Evolutionary conservation across 1,284 basidiomycete species (phyloP).

Genomic region (Schizophyllum amplum): DNA sequence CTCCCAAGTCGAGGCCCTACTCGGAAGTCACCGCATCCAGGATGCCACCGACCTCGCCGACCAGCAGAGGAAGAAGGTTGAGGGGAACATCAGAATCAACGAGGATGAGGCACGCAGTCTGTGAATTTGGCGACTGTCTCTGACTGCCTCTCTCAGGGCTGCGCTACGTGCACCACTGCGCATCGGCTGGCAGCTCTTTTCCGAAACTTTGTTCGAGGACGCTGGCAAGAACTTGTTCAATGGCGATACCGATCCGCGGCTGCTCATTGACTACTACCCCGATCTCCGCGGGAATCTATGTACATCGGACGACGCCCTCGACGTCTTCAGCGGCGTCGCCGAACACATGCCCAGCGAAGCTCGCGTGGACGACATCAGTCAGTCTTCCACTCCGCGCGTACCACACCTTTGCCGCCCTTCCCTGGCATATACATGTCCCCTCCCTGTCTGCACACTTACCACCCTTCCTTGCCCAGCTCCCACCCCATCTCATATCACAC

Average conservation of each 20-base stretch:
- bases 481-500: not conserved
- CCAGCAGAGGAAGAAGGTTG: conserved; percentile 47
- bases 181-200: conserved; percentile 66
- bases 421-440: no score
- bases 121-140: not conserved
- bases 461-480: not conserved
- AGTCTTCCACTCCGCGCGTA: conserved; percentile 29
- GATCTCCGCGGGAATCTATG: conserved; percentile 57
- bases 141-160: conserved; percentile 49
- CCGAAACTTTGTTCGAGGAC: conserved; percentile 68
- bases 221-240: conserved; percentile 67
- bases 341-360: conserved; percentile 54
- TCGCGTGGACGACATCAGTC: conserved; percentile 70
- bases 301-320: conserved; percentile 33
- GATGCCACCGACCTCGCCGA: conserved; percentile 61
- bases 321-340: conserved; percentile 61
- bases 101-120: conserved; percentile 40
- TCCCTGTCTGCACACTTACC: conserved; percentile 13
- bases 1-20: conserved; percentile 63
- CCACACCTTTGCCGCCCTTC: no score
- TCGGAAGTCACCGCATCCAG: conserved; percentile 55
- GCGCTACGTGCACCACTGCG: conserved; percentile 70
- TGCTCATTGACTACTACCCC: conserved; percentile 71
- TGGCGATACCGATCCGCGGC: conserved; percentile 67
- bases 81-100: conserved; percentile 38